Conservation (phyloP, 805 yeast species). For the Lachancea meyersii region DNA sequence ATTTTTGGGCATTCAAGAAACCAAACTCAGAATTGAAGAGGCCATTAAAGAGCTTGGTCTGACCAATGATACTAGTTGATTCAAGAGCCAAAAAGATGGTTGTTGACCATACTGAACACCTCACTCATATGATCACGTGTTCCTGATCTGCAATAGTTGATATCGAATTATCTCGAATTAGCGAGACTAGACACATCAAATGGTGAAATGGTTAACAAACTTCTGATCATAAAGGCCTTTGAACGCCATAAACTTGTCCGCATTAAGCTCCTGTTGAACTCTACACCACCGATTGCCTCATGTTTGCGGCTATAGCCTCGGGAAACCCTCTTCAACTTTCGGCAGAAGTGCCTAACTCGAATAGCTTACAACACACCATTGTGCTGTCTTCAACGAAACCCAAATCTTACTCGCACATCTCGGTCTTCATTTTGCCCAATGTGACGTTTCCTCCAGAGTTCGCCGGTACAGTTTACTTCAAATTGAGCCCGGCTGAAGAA, state of each 20-base stretch:
- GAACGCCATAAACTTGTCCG: no score
- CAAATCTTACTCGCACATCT: slow-evolving; percentile 54
- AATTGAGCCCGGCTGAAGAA: slow-evolving; percentile 53
- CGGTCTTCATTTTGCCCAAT: slow-evolving; percentile 81
- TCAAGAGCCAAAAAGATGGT: not conserved
- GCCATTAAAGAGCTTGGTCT: slow-evolving; percentile 14
- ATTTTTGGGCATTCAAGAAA: slow-evolving; percentile 45
- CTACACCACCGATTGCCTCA: slow-evolving; percentile 6
- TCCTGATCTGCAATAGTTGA: no score
- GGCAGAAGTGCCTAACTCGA: slow-evolving; percentile 34
- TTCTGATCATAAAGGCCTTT: no score
- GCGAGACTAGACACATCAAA: no score
- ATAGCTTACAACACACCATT: slow-evolving; percentile 34
- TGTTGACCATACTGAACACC: no score
- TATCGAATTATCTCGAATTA: not conserved
- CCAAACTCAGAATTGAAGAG: slow-evolving; percentile 22
- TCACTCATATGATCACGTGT: no score
- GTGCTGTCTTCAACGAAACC: slow-evolving; percentile 33
- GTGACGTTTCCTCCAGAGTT: slow-evolving; percentile 61
- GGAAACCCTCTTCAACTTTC: slow-evolving; percentile 35
- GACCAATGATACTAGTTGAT: not conserved
- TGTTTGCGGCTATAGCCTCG: slow-evolving; percentile 38
- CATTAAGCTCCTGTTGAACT: not conserved
- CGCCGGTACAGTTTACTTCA: slow-evolving; percentile 85
- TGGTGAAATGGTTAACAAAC: no score